Evolutionary conservation across 345 rosid species (phyloP).

Genomic region (Dipteronia sinensis): DNA sequence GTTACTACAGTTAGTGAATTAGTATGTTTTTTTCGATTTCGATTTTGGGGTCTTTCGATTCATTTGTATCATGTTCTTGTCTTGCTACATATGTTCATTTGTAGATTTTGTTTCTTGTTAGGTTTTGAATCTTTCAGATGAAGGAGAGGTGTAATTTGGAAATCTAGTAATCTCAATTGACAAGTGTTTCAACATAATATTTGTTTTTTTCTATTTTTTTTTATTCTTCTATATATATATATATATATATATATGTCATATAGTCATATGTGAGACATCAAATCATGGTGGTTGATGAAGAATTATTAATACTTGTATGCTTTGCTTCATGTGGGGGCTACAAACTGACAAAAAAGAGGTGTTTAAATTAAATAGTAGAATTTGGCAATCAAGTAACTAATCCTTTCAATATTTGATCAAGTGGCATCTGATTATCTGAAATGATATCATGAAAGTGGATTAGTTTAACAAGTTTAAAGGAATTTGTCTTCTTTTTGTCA

Average conservation of each 20-base stretch:
- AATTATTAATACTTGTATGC: slow-evolving; percentile 4
- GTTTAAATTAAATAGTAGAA: slow-evolving; percentile 9
- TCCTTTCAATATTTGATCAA: slow-evolving; percentile 7
- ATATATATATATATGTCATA: too few relatives aligned
- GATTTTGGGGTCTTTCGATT: neutral
- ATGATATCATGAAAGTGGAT: slow-evolving; percentile 23
- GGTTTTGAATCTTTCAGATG: slow-evolving; percentile 10
- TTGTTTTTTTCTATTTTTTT: neutral
- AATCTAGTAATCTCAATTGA: neutral
- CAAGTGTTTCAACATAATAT: slow-evolving; percentile 8
- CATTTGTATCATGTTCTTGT: slow-evolving; percentile 27
- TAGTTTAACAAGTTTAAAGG: slow-evolving; percentile 14
- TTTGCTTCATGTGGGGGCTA: slow-evolving; percentile 36
- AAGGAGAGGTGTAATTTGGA: slow-evolving; percentile 13
- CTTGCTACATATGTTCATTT: slow-evolving; percentile 3
- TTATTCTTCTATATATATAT: neutral
- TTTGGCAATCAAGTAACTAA: slow-evolving; percentile 22
- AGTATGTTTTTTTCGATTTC: neutral
- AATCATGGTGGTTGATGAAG: slow-evolving; percentile 16
- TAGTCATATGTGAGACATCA: neutral
- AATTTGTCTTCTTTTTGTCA: neutral
- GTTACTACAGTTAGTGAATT: slow-evolving; percentile 36
- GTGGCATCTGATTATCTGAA: slow-evolving; percentile 14
- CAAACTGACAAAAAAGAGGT: slow-evolving; percentile 35
- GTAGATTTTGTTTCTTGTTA: slow-evolving; percentile 10